Base-by-base conservation (phyloP, 805 yeast genomes). In the Wickerhamomyces strasburgensis region DNA sequence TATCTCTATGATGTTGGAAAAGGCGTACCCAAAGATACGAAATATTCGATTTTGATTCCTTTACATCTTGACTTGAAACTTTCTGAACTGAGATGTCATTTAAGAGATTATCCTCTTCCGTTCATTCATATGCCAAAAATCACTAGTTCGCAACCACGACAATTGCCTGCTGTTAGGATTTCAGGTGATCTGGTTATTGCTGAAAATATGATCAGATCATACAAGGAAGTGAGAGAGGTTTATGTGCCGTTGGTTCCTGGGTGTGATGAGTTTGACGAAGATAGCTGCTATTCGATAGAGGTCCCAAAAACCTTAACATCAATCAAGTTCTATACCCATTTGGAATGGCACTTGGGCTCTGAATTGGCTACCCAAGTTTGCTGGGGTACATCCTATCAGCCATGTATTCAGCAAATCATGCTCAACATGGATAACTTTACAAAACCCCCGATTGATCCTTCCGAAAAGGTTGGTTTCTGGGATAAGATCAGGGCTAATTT, bases 21-120 rank as follows among this genome's bases (percentile, higher is more conserved):
- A 54, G 94, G 93, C 0, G 73, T 82, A 10, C 97, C 98, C 0
- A 52, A 54, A 35, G 85, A 82, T 39, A 75, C 87, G 0, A 53
- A 67, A 35, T 89, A 76, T 56, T 77, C 90, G 1, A 65, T 84
- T 14, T 54, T 81, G 54, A 50, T 88, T 2, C 97, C 97, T 0
- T 49, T 78, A 37, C 64, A 64, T 55, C 29, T 83, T 11, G 74
- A 79, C 37, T 62, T 84, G 34, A 66, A 62, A 13, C 64, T 84
- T 27, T 61, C 64, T 3, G 94, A 86, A 49, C 54, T 80, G 10
- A 62, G 93, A 41, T 69, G 78, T 49, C 90, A 84, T 54, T 48
- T 89, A 42, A 65, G 93, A 37, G 98, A 89, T 52, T 87, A 83
- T 52, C 97, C 97, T 0, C 52, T 90, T 13, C 97, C 98, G 0